Conservation (phyloP, 148 eudicot species). For the Limonium bicolor region DNA sequence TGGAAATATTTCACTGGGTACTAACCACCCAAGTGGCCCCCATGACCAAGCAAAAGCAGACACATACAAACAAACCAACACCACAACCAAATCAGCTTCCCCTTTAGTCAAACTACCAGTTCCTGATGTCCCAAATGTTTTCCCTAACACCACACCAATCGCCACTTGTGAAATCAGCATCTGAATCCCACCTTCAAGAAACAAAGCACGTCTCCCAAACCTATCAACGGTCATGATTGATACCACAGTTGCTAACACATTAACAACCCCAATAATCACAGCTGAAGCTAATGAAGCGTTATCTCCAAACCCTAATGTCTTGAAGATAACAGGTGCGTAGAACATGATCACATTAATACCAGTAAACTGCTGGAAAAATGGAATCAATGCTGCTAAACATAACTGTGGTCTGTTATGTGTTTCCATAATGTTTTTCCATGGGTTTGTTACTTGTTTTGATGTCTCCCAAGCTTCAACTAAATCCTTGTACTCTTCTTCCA, state of each 20-base stretch:
- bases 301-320: conserved; percentile 20
- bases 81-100: conserved; percentile 8
- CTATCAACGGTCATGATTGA: conserved; percentile 17
- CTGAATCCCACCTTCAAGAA: conserved; percentile 11
- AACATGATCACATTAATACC: conserved; percentile 26
- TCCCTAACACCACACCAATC: conserved; percentile 17
- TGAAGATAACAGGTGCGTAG: conserved; percentile 28
- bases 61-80: conserved; percentile 15
- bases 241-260: conserved; percentile 4
- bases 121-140: no score
- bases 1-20: conserved; percentile 26
- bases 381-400: conserved; percentile 23
- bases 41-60: conserved; percentile 26
- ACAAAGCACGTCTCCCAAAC: conserved; percentile 16
- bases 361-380: conserved; percentile 28
- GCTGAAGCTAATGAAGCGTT: conserved; percentile 21
- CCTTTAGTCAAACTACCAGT: conserved; percentile 20
- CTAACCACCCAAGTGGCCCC: conserved; percentile 28
- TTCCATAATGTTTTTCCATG: conserved; percentile 10
- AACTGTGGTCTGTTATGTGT: conserved; percentile 23
- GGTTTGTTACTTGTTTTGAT: conserved; percentile 13
- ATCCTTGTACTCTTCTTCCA: conserved; percentile 19
- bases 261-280: conserved; percentile 13
- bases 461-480: conserved; percentile 11
- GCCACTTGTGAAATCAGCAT: conserved; percentile 17